A percentile compares a stretch with the other conserved stretches of the same genome.
Conservation (phyloP, 176 grass and related monocot genomes). For the Oryza glumipatula region DNA sequence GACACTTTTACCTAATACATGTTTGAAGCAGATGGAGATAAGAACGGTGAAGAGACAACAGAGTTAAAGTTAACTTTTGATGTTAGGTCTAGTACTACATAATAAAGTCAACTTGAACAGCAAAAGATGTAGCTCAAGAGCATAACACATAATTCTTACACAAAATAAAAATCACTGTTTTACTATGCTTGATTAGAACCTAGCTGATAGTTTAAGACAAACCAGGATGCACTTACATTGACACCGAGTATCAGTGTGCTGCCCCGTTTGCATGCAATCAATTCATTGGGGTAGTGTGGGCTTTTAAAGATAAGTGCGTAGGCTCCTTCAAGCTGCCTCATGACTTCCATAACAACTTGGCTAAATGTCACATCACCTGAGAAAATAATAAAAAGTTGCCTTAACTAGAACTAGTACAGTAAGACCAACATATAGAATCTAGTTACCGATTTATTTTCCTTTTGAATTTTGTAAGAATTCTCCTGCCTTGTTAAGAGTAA, state of each 20-base stretch:
- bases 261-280: slow-evolving; percentile 84
- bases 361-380: slow-evolving; percentile 81
- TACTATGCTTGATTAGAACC: slow-evolving; percentile 17
- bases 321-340: slow-evolving; percentile 98
- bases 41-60: background rate
- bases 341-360: slow-evolving; percentile 94
- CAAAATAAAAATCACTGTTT: slow-evolving; percentile 11
- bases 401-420: slow-evolving; percentile 1
- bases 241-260: slow-evolving; percentile 88
- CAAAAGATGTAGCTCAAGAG: background rate
- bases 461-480: background rate
- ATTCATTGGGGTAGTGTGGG: slow-evolving; percentile 87
- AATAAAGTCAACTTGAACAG: background rate
- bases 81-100: background rate
- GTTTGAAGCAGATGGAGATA: background rate
- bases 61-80: background rate
- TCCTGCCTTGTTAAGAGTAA: background rate
- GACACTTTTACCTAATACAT: background rate
- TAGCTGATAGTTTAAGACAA: background rate
- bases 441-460: background rate
- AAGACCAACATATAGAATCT: background rate
- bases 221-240: slow-evolving; percentile 59
- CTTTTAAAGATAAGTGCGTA: slow-evolving; percentile 97
- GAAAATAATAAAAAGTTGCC: slow-evolving; percentile 3
- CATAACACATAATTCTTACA: background rate